Percentiles rank a stretch among this genome's conserved stretches.
These are phyloP conservation scores for Haemoproteus tartakovskyi DNA, from an alignment of 169 alveolate species.

Conservation along the genomic window DNA sequence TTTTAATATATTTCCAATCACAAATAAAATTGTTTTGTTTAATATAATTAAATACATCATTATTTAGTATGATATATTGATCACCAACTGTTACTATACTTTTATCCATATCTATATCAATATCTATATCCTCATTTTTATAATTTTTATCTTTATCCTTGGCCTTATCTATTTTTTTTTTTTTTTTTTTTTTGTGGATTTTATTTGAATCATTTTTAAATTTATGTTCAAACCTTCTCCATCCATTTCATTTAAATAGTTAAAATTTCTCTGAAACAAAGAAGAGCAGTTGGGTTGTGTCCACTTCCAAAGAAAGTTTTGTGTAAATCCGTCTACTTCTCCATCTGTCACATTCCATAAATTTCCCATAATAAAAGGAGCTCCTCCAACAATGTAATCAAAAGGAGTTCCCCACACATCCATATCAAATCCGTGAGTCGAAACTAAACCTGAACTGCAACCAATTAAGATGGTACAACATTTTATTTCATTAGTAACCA, in stretches of 20 bases:
- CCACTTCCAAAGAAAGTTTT: constrained; percentile 75
- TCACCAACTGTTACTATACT: constrained; percentile 18
- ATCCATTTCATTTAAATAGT: too few species aligned
- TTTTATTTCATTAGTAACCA: constrained; percentile 42
- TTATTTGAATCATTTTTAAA: too few species aligned
- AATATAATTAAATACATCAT: constrained; percentile 19
- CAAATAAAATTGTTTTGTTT: constrained; percentile 33
- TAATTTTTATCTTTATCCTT: not conserved
- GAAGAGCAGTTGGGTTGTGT: constrained; percentile 72
- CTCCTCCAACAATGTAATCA: constrained; percentile 70
- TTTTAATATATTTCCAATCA: constrained; percentile 37
- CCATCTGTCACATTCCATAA: constrained; percentile 76
- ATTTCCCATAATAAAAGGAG: constrained; percentile 70
- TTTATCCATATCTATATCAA: not conserved
- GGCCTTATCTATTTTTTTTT: too few species aligned
- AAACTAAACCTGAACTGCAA: constrained; percentile 73
- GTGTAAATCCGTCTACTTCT: constrained; percentile 71
- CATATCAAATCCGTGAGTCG: constrained; percentile 58
- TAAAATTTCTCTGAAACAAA: constrained; percentile 32
- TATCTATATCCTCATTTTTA: not conserved
- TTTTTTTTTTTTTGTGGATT: too few species aligned
- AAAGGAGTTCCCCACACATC: constrained; percentile 67
- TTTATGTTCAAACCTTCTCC: too few species aligned
- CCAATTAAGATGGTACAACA: constrained; percentile 73
- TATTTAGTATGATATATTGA: constrained; percentile 23